A percentile compares a stretch with the other conserved stretches of the same genome.
Conservation (phyloP, 1,284 basidiomycete genomes). For the Puccinia horiana region DNA sequence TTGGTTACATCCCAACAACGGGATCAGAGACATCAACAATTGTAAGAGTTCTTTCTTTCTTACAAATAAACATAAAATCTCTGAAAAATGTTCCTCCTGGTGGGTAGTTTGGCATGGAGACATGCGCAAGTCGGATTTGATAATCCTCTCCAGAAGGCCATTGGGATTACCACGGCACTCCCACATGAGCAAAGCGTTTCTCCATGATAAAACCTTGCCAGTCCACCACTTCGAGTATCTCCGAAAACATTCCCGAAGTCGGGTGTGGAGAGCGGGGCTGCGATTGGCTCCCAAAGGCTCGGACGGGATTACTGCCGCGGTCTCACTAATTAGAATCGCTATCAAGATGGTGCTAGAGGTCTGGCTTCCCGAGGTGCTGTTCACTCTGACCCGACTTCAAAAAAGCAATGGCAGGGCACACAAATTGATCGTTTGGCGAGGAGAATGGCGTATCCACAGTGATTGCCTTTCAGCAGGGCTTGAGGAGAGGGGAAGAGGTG, state of each 20-base stretch:
- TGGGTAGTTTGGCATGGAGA: slow-evolving; percentile 52
- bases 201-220: slow-evolving; percentile 9
- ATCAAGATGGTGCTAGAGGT: slow-evolving; percentile 51
- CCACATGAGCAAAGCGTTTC: slow-evolving; percentile 19
- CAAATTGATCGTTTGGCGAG: slow-evolving; percentile 54
- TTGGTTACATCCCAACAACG: slow-evolving; percentile 52
- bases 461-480: slow-evolving; percentile 50
- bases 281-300: neutral
- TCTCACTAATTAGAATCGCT: slow-evolving; percentile 33
- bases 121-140: slow-evolving; percentile 53
- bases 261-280: neutral
- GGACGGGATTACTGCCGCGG: slow-evolving; percentile 19
- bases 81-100: neutral
- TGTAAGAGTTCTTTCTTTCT: slow-evolving; percentile 47
- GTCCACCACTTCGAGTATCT: slow-evolving; percentile 37
- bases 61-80: neutral
- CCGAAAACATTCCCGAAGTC: slow-evolving; percentile 15
- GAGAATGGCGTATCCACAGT: slow-evolving; percentile 54
- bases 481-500: neutral
- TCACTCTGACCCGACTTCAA: slow-evolving; percentile 50
- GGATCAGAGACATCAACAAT: slow-evolving; percentile 56
- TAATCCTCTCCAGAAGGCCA: slow-evolving; percentile 55
- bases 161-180: slow-evolving; percentile 52
- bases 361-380: slow-evolving; percentile 56
- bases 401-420: slow-evolving; percentile 43